Evolutionary conservation across 208 protist species (phyloP).

Genomic region (Acanthamoeba culbertsoni): DNA sequence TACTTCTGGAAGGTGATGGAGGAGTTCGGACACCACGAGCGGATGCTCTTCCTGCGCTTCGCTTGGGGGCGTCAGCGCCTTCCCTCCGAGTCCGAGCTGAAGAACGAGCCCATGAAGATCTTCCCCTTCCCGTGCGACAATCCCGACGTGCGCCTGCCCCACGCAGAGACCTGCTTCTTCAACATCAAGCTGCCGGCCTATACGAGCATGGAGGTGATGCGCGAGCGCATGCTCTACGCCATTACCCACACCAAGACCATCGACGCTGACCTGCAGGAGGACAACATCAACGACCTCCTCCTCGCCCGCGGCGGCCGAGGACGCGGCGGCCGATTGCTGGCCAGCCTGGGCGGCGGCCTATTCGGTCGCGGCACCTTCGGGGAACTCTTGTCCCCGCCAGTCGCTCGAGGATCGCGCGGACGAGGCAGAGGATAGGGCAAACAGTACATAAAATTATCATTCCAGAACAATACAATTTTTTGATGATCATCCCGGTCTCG

Average conservation of each 20-base stretch:
- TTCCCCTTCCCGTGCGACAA: neutral
- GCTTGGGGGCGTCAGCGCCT: constrained; percentile 59
- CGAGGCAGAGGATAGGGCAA: too few species aligned
- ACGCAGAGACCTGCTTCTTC: constrained; percentile 78
- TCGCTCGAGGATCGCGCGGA: too few species aligned
- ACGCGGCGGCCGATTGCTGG: neutral
- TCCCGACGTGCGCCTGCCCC: constrained; percentile 58
- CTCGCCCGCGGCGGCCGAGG: neutral
- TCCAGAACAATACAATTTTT: too few species aligned
- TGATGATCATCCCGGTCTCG: too few species aligned
- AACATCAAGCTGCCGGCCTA: constrained; percentile 74
- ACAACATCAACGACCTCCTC: neutral
- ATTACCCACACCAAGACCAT: constrained; percentile 64
- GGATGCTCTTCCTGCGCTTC: constrained; percentile 59
- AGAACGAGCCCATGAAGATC: constrained; percentile 24
- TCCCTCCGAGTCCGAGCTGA: neutral
- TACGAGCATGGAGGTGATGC: constrained; percentile 58
- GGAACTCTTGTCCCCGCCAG: neutral
- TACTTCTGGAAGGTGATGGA: constrained; percentile 52
- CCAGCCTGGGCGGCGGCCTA: neutral
- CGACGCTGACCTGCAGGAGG: constrained; percentile 40
- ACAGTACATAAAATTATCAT: too few species aligned
- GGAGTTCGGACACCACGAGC: neutral
- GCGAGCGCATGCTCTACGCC: constrained; percentile 64
- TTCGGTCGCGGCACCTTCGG: neutral